A percentile compares a stretch with the other conserved stretches of the same genome.
phyloP scores from a whole-genome alignment of 179 eudicot species.

The Drosera spatulata region DNA sequence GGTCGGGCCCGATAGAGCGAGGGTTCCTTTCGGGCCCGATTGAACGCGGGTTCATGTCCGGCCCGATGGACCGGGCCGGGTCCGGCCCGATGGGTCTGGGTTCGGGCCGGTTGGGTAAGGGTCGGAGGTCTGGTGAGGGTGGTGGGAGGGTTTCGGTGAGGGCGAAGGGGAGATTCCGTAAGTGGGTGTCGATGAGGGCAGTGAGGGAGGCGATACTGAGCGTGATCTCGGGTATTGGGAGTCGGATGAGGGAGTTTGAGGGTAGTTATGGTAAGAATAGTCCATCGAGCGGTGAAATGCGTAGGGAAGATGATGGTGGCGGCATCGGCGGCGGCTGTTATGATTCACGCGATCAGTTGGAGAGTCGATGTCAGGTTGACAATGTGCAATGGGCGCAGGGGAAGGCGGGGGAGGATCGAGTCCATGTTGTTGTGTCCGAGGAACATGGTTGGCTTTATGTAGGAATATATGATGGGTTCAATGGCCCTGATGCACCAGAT shows the following conservation, averaged over 20 bases:
- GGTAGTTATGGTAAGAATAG: conserved; percentile 27
- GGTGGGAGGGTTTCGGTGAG: conserved; percentile 3
- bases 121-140: neutral
- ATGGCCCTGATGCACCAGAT: conserved; percentile 15
- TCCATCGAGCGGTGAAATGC: conserved; percentile 12
- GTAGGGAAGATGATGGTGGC: neutral
- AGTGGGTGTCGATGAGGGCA: conserved; percentile 33
- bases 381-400: conserved; percentile 92
- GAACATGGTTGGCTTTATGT: conserved; percentile 77
- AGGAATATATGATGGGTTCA: conserved; percentile 16
- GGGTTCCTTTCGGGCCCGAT: conserved; percentile 88
- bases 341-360: conserved; percentile 4
- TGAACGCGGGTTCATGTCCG: conserved; percentile 58
- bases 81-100: conserved; percentile 8
- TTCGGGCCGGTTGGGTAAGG: conserved; percentile 16
- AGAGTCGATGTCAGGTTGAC: conserved; percentile 5
- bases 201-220: conserved; percentile 30
- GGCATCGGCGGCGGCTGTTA: conserved; percentile 12
- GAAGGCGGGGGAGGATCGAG: conserved; percentile 87
- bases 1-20: conserved; percentile 62
- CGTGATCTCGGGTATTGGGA: conserved; percentile 10
- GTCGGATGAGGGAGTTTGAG: conserved; percentile 8
- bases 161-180: conserved; percentile 16
- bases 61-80: conserved; percentile 30
- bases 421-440: conserved; percentile 59